These are phyloP conservation scores for Trametes sp. DNA, from an alignment of 1,284 basidiomycete species.

Conservation along the genomic window DNA sequence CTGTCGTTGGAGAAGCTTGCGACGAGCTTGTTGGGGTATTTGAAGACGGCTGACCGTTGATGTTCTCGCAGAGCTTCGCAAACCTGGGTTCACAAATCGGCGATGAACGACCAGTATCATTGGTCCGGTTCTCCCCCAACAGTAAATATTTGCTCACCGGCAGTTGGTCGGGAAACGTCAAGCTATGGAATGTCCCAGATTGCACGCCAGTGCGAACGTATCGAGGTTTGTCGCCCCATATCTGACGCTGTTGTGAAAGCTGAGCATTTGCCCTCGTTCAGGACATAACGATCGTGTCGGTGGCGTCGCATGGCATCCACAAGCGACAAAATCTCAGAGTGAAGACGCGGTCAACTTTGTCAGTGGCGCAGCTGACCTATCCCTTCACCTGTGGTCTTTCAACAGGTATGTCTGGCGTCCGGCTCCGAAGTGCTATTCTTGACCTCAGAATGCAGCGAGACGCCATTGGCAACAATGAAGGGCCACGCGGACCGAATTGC, in stretches of 20 bases:
- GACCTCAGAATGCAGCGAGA: constrained; percentile 58
- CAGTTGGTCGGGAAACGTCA: constrained; percentile 95
- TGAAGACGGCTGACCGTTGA: no score
- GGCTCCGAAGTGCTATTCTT: not conserved
- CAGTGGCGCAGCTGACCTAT: constrained; percentile 90
- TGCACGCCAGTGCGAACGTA: constrained; percentile 81
- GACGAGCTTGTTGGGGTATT: no score
- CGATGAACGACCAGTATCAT: constrained; percentile 93
- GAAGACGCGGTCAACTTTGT: constrained; percentile 83
- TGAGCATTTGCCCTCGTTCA: no score
- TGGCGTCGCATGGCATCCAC: constrained; percentile 97
- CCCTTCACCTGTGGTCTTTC: constrained; percentile 90
- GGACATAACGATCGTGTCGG: constrained; percentile 93
- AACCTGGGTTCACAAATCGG: constrained; percentile 98
- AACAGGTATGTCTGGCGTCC: constrained; percentile 61
- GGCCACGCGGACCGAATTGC: constrained; percentile 94
- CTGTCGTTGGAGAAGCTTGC: no score
- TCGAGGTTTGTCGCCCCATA: constrained; percentile 61
- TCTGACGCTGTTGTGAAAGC: no score
- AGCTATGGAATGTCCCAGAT: constrained; percentile 94
- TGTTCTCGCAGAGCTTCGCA: constrained; percentile 84
- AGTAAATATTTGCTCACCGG: constrained; percentile 89
- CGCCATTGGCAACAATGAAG: constrained; percentile 81
- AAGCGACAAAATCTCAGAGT: constrained; percentile 84
- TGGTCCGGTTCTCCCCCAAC: constrained; percentile 95